phyloP scores from a whole-genome alignment of 768 basidiomycete species.

The Cubamyces sp. region DNA sequence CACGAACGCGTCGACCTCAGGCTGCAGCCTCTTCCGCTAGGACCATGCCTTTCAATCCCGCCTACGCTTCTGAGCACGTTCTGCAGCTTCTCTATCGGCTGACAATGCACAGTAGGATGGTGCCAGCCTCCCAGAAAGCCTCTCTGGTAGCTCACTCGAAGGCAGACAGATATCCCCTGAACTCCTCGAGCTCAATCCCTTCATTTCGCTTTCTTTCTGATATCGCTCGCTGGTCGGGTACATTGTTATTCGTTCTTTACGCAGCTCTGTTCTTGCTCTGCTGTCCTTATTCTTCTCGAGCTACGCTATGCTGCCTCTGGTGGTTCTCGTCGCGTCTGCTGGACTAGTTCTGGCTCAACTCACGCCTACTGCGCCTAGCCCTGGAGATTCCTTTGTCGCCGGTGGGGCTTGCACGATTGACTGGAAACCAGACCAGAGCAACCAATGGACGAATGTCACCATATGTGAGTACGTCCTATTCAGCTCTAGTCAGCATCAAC shows the following conservation, averaged over 20 bases:
- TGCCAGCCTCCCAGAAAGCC: no score
- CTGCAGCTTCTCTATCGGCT: neutral
- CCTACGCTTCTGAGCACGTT: no score
- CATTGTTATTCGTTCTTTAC: no score
- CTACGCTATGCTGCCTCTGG: slow-evolving; percentile 7
- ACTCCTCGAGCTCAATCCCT: no score
- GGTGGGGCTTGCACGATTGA: slow-evolving; percentile 40
- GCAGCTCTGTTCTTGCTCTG: neutral
- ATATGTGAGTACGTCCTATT: slow-evolving; percentile 36
- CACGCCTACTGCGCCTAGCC: slow-evolving; percentile 43
- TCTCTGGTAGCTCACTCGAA: neutral
- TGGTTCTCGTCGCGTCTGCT: slow-evolving; percentile 3
- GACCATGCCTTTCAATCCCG: no score
- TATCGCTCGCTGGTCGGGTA: slow-evolving; percentile 13
- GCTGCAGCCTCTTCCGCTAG: neutral
- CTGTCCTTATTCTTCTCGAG: slow-evolving; percentile 3
- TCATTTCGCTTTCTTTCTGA: neutral
- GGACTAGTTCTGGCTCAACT: slow-evolving; percentile 29
- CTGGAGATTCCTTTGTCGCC: slow-evolving; percentile 40
- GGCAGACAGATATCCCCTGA: neutral
- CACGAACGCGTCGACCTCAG: neutral
- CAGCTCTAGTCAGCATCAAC: neutral
- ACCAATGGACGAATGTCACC: slow-evolving; percentile 41
- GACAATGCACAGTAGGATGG: neutral
- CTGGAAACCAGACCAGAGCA: slow-evolving; percentile 38